These are phyloP conservation scores for Juncus effusus DNA, from an alignment of 176 grass and related monocot species.

Conservation along the genomic window DNA sequence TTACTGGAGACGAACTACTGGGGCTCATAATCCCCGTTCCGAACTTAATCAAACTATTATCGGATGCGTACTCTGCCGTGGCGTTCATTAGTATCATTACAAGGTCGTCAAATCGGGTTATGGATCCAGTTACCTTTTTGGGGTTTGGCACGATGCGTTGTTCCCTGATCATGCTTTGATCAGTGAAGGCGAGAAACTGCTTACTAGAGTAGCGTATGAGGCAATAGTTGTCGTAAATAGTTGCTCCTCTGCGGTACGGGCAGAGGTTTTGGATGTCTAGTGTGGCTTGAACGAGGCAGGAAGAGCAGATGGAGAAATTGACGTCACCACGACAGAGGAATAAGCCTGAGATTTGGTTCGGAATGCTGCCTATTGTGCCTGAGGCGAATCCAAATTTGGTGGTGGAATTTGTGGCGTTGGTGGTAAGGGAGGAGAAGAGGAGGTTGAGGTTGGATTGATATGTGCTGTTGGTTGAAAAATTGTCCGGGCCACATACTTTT, in stretches of 20 bases:
- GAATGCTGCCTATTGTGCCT: constrained; percentile 7
- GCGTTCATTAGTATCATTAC: constrained; percentile 20
- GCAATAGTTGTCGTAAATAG: constrained; percentile 55
- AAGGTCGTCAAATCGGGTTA: constrained; percentile 20
- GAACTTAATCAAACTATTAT: constrained; percentile 34
- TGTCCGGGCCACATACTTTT: constrained; percentile 10
- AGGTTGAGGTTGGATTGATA: constrained; percentile 44
- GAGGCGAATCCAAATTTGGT: constrained; percentile 17
- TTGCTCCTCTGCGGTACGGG: constrained; percentile 18
- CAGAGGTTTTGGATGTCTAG: constrained; percentile 20
- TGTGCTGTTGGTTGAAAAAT: constrained; percentile 32
- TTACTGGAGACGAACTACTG: constrained; percentile 39
- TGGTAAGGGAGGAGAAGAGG: constrained; percentile 11
- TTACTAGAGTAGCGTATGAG: constrained; percentile 47
- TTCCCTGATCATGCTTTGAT: not conserved
- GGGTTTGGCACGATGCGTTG: not conserved
- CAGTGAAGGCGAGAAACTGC: constrained; percentile 30
- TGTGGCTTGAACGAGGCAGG: constrained; percentile 19
- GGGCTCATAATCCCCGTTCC: constrained; percentile 26
- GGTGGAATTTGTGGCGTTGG: constrained; percentile 19
- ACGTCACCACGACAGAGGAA: constrained; percentile 35
- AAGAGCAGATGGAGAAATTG: constrained; percentile 26
- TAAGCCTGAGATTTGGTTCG: constrained; percentile 31
- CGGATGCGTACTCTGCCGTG: constrained; percentile 32
- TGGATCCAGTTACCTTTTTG: constrained; percentile 12